Conservation (phyloP, 176 grass and related monocot species). For the Tuctoria greenei region DNA sequence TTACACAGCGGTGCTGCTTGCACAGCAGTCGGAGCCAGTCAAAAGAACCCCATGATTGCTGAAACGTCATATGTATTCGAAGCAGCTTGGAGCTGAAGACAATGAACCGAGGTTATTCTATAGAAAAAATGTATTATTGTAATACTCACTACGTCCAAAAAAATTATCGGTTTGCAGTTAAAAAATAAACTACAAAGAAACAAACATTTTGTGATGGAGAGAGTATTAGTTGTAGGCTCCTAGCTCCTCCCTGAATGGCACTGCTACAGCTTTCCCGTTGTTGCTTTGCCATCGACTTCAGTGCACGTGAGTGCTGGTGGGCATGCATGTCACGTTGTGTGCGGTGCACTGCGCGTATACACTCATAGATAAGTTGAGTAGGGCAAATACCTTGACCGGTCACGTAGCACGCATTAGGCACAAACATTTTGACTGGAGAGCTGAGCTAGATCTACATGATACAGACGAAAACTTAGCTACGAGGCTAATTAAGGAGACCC, state of each 20-base stretch:
- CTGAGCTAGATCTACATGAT: background rate
- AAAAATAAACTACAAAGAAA: too few relatives aligned
- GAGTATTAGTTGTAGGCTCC: too few relatives aligned
- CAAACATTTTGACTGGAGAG: constrained; percentile 6
- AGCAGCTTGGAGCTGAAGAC: constrained; percentile 35
- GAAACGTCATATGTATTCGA: background rate
- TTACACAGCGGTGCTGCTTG: too few relatives aligned
- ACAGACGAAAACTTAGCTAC: background rate
- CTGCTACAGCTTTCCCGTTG: background rate
- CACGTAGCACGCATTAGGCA: background rate
- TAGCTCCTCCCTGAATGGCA: background rate
- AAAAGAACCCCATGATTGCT: constrained; percentile 8
- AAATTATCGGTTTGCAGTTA: too few relatives aligned
- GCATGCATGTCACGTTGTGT: background rate
- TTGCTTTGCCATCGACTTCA: constrained; percentile 15
- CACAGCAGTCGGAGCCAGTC: too few relatives aligned
- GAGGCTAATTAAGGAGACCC: background rate
- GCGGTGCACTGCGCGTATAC: background rate
- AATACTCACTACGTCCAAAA: too few relatives aligned
- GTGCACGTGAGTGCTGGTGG: constrained; percentile 30
- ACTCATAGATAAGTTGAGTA: constrained; percentile 27
- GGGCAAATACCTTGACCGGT: constrained; percentile 9
- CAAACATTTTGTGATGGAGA: too few relatives aligned
- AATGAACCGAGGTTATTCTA: background rate
- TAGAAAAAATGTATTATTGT: too few relatives aligned